Base-by-base conservation (phyloP, 495 filamentous ascomycete species). In the Oleoguttula mirabilis region DNA sequence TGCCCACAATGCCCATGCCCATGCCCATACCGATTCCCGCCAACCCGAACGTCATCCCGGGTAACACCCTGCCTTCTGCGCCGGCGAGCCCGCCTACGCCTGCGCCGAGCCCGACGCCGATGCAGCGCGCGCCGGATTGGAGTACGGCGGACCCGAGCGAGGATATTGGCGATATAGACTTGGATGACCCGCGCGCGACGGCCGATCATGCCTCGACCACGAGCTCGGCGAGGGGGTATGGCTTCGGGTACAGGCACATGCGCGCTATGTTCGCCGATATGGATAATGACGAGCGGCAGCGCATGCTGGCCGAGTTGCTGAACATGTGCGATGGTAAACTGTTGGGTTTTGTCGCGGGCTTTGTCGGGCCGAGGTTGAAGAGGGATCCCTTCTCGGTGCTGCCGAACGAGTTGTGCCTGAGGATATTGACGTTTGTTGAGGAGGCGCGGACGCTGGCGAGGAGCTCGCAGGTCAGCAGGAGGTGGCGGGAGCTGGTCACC, bases 361-460 rank as follows among this genome's bases (percentile, higher is more conserved):
- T 90, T 56, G 87, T 98, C 40, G 82, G 82, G 48, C 90, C 90
- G 25, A 68, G 87, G 35, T 66, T 98, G 45, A 93, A 94, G 62
- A 94, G 94, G 59, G 90, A 98, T 64, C 90, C 90, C 0, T 95
- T 98, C 46, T 78, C 73, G 32, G 78, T 76, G 22, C 70, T 96
- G 34, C 90, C 90, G 4, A 86, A 88, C 60, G 90, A 98, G 60
- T 62, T 98, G 28, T 95, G 88, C 57, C 68, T 96, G 45, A 57
- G 90, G 80, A 82, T 94, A 43, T 72, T 95, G 22, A 88, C 86
- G 16, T 95, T 86, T 55, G 82, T 98, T 52, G 92, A 96, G 52
- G 88, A 96, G 51, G 84, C 88, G 0, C 85, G 83, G 58, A 88
- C 90, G 3, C 74, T 98, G 14, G 88, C 85, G 22, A 72, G 90